Conservation (phyloP, 129 eudicot species). For the Flaveria robusta region DNA sequence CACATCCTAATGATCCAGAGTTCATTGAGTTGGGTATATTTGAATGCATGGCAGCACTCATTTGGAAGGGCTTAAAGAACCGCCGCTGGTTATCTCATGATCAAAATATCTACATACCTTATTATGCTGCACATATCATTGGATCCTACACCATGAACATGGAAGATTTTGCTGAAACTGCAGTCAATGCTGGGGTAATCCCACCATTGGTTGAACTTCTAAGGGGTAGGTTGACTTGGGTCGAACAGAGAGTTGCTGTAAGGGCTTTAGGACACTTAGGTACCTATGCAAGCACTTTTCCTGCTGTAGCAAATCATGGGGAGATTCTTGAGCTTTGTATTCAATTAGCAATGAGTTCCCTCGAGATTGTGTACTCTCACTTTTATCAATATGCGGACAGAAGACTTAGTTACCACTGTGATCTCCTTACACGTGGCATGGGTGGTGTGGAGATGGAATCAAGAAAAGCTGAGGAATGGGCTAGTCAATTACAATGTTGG, state of each 20-base stretch:
- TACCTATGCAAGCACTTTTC: conserved; percentile 81
- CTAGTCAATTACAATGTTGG: conserved; percentile 98
- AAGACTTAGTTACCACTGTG: conserved; percentile 90
- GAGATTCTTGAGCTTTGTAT: conserved; percentile 92
- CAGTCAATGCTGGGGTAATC: conserved; percentile 83
- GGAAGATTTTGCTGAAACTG: conserved; percentile 91
- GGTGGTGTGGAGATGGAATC: conserved; percentile 99
- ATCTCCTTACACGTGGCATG: conserved; percentile 95
- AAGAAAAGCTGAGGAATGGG: conserved; percentile 99
- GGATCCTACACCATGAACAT: conserved; percentile 98
- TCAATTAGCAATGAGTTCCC: conserved; percentile 92
- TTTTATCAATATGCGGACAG: conserved; percentile 82
- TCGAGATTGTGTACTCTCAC: conserved; percentile 91
- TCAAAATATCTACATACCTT: conserved; percentile 91
- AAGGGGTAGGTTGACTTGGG: conserved; percentile 95
- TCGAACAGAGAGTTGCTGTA: conserved; percentile 94
- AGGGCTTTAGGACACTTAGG: conserved; percentile 94
- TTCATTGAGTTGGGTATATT: conserved; percentile 91
- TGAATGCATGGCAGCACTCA: conserved; percentile 87
- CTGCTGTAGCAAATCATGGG: conserved; percentile 79
- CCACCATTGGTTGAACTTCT: conserved; percentile 91
- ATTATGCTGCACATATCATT: conserved; percentile 94
- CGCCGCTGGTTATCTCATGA: conserved; percentile 98
- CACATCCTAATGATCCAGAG: conserved; percentile 94
- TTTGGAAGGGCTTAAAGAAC: conserved; percentile 89